A percentile compares a stretch with the other conserved stretches of the same genome.
Conservation (phyloP, 2,329 filamentous ascomycete genomes). For the Fusarium zealandicum region DNA sequence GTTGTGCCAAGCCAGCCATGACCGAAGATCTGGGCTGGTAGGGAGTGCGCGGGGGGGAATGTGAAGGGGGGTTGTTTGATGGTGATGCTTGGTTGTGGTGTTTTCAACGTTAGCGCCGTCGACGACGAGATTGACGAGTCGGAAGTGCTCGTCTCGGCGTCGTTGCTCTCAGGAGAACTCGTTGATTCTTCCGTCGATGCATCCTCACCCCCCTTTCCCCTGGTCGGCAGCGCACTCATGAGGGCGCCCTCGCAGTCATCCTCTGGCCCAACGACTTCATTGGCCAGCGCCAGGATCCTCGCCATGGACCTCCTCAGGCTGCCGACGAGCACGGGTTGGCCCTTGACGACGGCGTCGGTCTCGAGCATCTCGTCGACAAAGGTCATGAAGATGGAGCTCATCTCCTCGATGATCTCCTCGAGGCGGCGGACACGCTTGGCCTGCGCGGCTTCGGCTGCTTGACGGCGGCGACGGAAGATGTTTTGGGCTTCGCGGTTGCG, state of each 20-base stretch:
- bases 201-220: not conserved
- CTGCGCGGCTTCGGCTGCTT: conserved; percentile 41
- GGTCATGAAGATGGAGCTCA: conserved; percentile 41
- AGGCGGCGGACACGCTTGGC: conserved; percentile 37
- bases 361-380: conserved; percentile 42
- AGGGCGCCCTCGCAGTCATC: conserved; percentile 22
- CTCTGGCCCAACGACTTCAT: conserved; percentile 39
- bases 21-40: conserved; percentile 36
- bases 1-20: conserved; percentile 36
- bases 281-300: conserved; percentile 35
- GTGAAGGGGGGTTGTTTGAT: conserved; percentile 10
- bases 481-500: conserved; percentile 44
- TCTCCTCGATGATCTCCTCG: conserved; percentile 42
- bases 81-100: conserved; percentile 7
- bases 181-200: not conserved
- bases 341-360: conserved; percentile 33
- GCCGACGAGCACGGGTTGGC: conserved; percentile 28
- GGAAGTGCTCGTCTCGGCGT: not conserved
- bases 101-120: conserved; percentile 1
- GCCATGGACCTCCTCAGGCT: conserved; percentile 33
- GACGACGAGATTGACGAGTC: conserved; percentile 1
- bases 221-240: conserved; percentile 16
- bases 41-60: not conserved
- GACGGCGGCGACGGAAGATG: conserved; percentile 40
- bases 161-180: conserved; percentile 8